Evolutionary conservation across 768 basidiomycete genomes (phyloP).

Genomic region (Leccinum aurantiacum): DNA sequence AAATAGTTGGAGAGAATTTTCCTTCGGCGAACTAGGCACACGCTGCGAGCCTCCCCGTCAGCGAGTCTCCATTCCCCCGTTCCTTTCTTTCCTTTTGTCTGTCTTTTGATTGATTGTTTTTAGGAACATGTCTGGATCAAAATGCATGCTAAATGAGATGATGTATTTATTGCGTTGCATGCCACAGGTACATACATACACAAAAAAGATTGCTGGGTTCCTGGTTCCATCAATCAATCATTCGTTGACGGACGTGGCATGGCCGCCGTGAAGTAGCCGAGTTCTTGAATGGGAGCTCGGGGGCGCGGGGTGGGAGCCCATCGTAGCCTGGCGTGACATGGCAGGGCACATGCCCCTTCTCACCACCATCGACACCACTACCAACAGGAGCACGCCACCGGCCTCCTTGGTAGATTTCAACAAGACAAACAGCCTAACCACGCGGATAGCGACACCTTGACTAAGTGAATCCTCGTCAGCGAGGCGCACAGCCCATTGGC

Average conservation of each 20-base stretch:
- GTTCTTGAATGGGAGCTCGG: not conserved
- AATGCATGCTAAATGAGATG: not conserved
- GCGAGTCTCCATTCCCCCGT: not conserved
- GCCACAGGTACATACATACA: not conserved
- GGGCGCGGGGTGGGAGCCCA: not conserved
- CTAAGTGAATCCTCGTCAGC: not conserved
- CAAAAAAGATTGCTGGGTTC: not conserved
- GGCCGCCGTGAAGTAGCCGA: not conserved
- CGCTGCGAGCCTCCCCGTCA: not conserved
- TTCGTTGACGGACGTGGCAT: not conserved
- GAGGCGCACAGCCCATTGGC: not conserved
- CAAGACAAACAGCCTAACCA: not conserved
- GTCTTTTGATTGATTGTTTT: not conserved
- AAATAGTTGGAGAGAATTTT: not conserved
- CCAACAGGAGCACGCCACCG: not conserved
- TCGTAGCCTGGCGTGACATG: not conserved
- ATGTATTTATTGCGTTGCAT: not conserved
- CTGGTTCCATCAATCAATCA: not conserved
- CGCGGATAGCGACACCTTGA: not conserved
- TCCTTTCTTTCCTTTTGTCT: not conserved
- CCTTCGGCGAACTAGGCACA: not conserved
- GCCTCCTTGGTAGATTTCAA: not conserved
- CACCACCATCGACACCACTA: not conserved
- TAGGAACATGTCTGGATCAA: not conserved
- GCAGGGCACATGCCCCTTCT: not conserved